Base-by-base conservation (phyloP, 106 monocot genomes). In the Dioscorea dumetorum region DNA sequence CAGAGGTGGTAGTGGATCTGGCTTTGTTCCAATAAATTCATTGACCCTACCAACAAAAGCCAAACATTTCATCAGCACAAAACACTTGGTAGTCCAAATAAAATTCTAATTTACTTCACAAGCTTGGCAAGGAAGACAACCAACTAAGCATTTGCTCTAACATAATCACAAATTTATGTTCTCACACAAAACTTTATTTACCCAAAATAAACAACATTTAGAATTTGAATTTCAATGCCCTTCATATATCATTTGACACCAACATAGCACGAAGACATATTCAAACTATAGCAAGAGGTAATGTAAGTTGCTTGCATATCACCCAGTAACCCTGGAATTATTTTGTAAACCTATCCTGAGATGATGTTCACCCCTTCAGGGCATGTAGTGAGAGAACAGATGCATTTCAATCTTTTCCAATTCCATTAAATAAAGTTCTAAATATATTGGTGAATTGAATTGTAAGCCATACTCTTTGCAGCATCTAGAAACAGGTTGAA, bases 391-490 rank as follows among this genome's bases (percentile, higher is more conserved):
- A 54, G 0, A 4, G 4, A 15, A 54, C 54, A 18, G 15, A 54
- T 18, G 13, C 18, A 2, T 19, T 54, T 54, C 54, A 54, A 54
- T 16, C 13, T 5, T 5, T 18, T 54, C 51, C 13, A 54, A 15
- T 54, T 19, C 5, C 15, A 15, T 54, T 17, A 12, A 54, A 19
- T 2, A 19, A 54, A 18, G 1, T 13, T 18, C 54, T 19, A 5
- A 54, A 54, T 54, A 54, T 19, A 8, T 54, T 13, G 51, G 19
- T 54, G 5, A 54, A 54, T 18, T 14, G 15, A 54, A 13, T 70
- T 50, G 20, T 61, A 51, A 76, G 66, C 33, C 84, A 60, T 87
- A 91, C 91, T 91, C 91, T 81, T 87, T 87, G 81, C 91, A 91
- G 81, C 81, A 81, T 75, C 68, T 82, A 50, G 91, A 87, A 60